Conservation (phyloP, 2,329 filamentous ascomycete species). For the Madurella fahalii region DNA sequence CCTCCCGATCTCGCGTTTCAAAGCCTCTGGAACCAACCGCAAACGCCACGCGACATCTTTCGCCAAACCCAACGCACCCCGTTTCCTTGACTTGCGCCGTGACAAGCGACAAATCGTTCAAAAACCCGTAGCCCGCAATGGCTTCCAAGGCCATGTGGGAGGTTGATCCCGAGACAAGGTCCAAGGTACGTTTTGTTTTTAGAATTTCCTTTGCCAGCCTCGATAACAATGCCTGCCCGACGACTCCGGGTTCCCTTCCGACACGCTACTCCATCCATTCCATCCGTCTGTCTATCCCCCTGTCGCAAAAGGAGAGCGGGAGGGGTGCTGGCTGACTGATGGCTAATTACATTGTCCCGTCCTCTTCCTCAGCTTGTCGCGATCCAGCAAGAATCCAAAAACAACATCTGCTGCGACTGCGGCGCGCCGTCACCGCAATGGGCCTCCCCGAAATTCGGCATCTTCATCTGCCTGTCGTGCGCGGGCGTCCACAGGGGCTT, state of each 20-base stretch:
- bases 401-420: constrained; percentile 92
- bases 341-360: not conserved
- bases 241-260: too few relatives aligned
- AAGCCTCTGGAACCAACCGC: not conserved
- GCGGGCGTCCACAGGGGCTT: constrained; percentile 91
- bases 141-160: constrained; percentile 89
- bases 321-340: not conserved
- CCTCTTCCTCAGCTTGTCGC: constrained; percentile 64
- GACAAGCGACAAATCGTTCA: not conserved
- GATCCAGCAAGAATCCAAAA: constrained; percentile 85
- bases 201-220: not conserved
- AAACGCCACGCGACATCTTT: constrained; percentile 8
- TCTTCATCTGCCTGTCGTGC: constrained; percentile 97
- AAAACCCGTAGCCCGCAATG: constrained; percentile 38
- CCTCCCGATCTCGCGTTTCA: not conserved
- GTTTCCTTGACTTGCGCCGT: not conserved
- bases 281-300: not conserved
- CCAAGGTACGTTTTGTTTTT: constrained; percentile 60
- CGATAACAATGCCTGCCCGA: too few relatives aligned
- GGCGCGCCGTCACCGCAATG: constrained; percentile 94
- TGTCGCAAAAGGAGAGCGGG: too few relatives aligned
- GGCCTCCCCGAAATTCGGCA: constrained; percentile 94
- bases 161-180: constrained; percentile 94
- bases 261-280: not conserved
- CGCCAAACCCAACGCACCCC: not conserved